These are phyloP conservation scores for Colletotrichum sp. DNA, from an alignment of 2,329 filamentous ascomycete genomes.

Conservation along the genomic window DNA sequence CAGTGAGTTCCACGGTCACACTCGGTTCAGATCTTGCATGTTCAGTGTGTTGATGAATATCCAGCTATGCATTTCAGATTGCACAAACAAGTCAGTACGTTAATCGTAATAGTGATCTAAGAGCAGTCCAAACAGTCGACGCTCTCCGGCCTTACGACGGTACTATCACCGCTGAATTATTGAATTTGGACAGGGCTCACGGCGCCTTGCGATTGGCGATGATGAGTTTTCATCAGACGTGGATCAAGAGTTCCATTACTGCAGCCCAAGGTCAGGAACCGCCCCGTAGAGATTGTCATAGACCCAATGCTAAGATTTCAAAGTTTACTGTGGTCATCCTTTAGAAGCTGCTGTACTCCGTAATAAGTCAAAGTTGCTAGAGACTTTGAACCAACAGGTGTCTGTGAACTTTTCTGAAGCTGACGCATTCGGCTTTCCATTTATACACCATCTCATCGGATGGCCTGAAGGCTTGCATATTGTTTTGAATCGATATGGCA, in stretches of 20 bases:
- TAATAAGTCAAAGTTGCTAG: neutral
- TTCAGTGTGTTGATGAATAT: neutral
- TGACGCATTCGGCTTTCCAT: neutral
- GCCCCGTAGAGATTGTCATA: accelerated
- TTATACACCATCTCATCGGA: neutral
- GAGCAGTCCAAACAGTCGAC: neutral
- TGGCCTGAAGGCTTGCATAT: neutral
- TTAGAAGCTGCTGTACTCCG: accelerated
- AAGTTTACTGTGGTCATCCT: neutral
- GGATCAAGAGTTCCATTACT: neutral
- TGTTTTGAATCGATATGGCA: neutral
- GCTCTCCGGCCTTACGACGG: neutral
- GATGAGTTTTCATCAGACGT: accelerated
- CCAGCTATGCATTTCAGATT: neutral
- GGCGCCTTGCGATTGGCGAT: no score
- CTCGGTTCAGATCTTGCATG: accelerated
- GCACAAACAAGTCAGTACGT: accelerated
- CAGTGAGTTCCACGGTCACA: accelerated
- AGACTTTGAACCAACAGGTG: accelerated
- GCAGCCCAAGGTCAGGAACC: neutral
- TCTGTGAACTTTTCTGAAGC: neutral
- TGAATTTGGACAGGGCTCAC: no score
- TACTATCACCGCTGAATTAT: no score
- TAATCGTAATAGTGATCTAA: neutral
- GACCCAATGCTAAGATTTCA: neutral